Conservation (phyloP, 2,329 filamentous ascomycete species). For the Penicillium palitans region DNA sequence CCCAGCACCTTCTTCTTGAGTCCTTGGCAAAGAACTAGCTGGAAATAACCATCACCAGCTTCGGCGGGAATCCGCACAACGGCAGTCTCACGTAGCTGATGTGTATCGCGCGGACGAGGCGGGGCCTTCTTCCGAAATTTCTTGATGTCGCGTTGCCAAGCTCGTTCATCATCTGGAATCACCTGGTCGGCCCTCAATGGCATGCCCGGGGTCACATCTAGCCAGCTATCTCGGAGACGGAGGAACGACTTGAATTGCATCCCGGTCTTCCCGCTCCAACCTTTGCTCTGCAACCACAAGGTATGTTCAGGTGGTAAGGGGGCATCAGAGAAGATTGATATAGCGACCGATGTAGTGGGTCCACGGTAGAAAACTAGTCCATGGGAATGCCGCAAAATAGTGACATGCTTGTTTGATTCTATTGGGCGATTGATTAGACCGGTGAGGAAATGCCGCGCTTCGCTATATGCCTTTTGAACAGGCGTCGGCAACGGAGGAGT, state of each 20-base stretch:
- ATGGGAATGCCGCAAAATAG: conserved; percentile 65
- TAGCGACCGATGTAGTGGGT: conserved; percentile 60
- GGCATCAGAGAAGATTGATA: conserved; percentile 64
- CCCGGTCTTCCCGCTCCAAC: conserved; percentile 67
- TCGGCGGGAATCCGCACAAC: conserved; percentile 64
- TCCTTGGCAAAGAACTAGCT: conserved; percentile 62
- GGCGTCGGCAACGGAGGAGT: conserved; percentile 16
- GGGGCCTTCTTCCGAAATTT: conserved; percentile 61
- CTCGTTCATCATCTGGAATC: conserved; percentile 59
- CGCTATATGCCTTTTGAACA: conserved; percentile 44
- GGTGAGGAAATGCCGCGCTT: conserved; percentile 65
- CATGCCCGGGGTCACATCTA: conserved; percentile 65
- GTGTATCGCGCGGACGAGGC: conserved; percentile 49
- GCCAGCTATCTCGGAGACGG: conserved; percentile 60
- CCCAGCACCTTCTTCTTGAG: conserved; percentile 61
- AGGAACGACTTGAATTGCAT: conserved; percentile 66
- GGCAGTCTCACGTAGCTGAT: conserved; percentile 62
- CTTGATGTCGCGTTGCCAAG: conserved; percentile 66
- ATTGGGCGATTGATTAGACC: conserved; percentile 64
- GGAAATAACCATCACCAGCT: conserved; percentile 67
- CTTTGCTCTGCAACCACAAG: conserved; percentile 68
- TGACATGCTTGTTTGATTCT: conserved; percentile 66
- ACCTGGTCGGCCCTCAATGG: conserved; percentile 53
- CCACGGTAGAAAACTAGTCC: conserved; percentile 67
- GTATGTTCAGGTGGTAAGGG: conserved; percentile 59